Evolutionary conservation across 768 basidiomycete species (phyloP).

Genomic region (Filobasidium wieringae): DNA sequence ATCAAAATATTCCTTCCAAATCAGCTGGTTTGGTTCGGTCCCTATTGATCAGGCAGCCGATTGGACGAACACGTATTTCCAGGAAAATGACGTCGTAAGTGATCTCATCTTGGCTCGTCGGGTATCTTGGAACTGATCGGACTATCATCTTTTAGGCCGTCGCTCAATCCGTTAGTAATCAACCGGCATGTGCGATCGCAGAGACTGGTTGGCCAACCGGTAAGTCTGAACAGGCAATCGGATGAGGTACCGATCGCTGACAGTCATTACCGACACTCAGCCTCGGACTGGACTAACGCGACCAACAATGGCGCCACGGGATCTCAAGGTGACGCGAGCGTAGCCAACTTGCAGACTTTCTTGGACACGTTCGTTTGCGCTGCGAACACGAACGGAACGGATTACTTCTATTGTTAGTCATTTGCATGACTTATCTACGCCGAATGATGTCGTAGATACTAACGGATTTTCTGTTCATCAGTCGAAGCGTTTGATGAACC

Average conservation of each 20-base stretch:
- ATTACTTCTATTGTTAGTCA: slow-evolving; percentile 60
- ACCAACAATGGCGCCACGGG: slow-evolving; percentile 56
- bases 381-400: slow-evolving; percentile 66
- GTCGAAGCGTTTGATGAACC: slow-evolving; percentile 60
- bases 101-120: neutral
- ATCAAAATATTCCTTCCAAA: neutral
- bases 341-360: slow-evolving; percentile 52
- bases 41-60: slow-evolving; percentile 54
- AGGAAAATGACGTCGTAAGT: slow-evolving; percentile 49
- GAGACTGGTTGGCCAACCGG: slow-evolving; percentile 56
- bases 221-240: neutral
- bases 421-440: neutral
- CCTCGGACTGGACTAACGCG: slow-evolving; percentile 32
- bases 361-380: slow-evolving; percentile 76
- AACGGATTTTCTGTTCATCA: slow-evolving; percentile 3
- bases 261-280: neutral
- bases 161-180: slow-evolving; percentile 54
- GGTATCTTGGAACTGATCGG: neutral
- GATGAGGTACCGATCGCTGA: no score
- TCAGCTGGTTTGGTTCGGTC: slow-evolving; percentile 70
- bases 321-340: slow-evolving; percentile 45
- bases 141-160: slow-evolving; percentile 24
- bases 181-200: slow-evolving; percentile 76
- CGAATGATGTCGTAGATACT: neutral
- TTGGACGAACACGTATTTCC: slow-evolving; percentile 76